These are phyloP conservation scores for Raddia distichophylla DNA, from an alignment of 176 grass and related monocot genomes.

Conservation along the genomic window DNA sequence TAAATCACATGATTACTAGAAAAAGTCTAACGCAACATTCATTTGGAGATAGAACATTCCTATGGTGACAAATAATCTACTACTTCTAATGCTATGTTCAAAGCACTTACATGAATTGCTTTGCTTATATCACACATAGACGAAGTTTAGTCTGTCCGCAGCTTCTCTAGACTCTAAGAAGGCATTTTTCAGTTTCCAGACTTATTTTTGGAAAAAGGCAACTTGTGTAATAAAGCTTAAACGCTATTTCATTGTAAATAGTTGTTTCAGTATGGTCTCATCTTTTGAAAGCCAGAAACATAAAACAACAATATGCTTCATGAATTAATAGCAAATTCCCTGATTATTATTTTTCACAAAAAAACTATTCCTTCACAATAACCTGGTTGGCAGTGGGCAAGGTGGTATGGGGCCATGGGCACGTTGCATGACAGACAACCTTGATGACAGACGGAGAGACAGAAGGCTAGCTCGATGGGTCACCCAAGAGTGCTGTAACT, in stretches of 20 bases:
- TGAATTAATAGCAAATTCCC: not conserved
- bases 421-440: not conserved
- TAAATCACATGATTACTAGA: not conserved
- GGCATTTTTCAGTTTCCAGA: not conserved
- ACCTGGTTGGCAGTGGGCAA: conserved; percentile 7
- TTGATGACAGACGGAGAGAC: not conserved
- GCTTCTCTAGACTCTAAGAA: conserved; percentile 12
- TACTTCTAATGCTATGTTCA: not conserved
- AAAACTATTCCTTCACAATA: not conserved
- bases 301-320: not conserved
- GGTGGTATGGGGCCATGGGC: not conserved
- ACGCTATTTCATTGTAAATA: conserved; percentile 8
- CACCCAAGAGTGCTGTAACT: not conserved
- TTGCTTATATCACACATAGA: not conserved
- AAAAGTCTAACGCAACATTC: not conserved
- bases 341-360: not conserved
- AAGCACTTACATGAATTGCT: not conserved
- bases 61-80: not conserved
- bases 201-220: not conserved
- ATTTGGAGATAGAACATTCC: not conserved
- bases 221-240: not conserved
- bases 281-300: conserved; percentile 5
- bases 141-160: not conserved
- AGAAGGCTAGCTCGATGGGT: not conserved
- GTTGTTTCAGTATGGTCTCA: conserved; percentile 21